These are phyloP conservation scores for Leccinum boreale DNA, from an alignment of 768 basidiomycete species.

Conservation along the genomic window DNA sequence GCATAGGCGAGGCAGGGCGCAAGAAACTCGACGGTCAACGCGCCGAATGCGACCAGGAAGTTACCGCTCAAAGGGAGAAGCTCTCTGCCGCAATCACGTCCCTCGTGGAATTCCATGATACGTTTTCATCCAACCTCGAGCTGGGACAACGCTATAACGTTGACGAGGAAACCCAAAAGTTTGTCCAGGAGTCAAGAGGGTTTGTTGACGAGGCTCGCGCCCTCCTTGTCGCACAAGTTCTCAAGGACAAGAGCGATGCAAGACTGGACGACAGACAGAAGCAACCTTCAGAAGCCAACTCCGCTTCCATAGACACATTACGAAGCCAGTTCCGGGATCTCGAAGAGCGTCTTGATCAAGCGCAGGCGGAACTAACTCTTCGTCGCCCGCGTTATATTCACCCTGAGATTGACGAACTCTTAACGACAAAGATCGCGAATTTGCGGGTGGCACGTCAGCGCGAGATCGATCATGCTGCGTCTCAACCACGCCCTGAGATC, in stretches of 20 bases:
- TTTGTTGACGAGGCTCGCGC: slow-evolving; percentile 24
- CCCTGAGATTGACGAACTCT: slow-evolving; percentile 16
- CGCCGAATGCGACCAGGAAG: slow-evolving; percentile 26
- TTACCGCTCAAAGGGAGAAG: slow-evolving; percentile 21
- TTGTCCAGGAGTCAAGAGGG: slow-evolving; percentile 24
- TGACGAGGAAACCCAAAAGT: slow-evolving; percentile 16
- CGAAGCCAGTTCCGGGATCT: slow-evolving; percentile 19
- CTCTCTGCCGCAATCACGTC: slow-evolving; percentile 22
- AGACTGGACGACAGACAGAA: slow-evolving; percentile 1
- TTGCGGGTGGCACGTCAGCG: slow-evolving; percentile 21
- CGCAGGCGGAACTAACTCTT: slow-evolving; percentile 29
- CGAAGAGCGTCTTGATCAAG: slow-evolving; percentile 31
- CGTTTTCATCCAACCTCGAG: slow-evolving; percentile 21
- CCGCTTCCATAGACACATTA: slow-evolving; percentile 9
- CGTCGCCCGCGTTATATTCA: slow-evolving; percentile 16
- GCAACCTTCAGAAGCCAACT: not conserved
- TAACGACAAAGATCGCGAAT: slow-evolving; percentile 16
- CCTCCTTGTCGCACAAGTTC: slow-evolving; percentile 22
- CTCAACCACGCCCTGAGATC: slow-evolving; percentile 17
- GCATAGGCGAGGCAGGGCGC: slow-evolving; percentile 30
- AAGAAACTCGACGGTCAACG: slow-evolving; percentile 29
- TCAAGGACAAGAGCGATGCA: slow-evolving; percentile 12
- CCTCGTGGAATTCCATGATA: slow-evolving; percentile 23
- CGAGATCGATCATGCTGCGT: slow-evolving; percentile 17
- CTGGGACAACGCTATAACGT: slow-evolving; percentile 29